Conservation (phyloP, 257 asterid species). For the Plectranthus barbatus region DNA sequence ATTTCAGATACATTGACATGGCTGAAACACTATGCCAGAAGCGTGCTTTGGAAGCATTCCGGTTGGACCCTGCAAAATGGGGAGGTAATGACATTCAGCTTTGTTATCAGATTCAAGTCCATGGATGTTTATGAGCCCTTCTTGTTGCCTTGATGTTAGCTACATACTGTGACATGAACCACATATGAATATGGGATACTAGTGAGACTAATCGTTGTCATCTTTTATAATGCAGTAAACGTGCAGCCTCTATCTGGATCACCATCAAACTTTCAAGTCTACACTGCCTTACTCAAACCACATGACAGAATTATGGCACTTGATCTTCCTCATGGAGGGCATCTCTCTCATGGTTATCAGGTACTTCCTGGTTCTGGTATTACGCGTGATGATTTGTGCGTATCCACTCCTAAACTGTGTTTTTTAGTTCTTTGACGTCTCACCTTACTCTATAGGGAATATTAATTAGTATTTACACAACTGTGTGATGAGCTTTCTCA, state of each 20-base stretch:
- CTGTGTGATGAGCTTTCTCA: neutral
- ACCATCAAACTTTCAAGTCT: conserved; percentile 77
- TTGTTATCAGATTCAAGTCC: neutral
- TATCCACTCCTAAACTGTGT: neutral
- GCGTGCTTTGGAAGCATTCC: conserved; percentile 77
- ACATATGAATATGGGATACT: neutral
- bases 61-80: conserved; percentile 90
- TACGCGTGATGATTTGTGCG: neutral
- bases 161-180: neutral
- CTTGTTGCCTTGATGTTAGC: neutral
- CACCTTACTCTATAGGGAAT: neutral
- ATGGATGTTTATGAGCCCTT: neutral
- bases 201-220: neutral
- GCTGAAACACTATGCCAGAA: conserved; percentile 85
- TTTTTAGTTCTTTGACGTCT: neutral
- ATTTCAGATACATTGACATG: conserved; percentile 76
- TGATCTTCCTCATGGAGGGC: conserved; percentile 96
- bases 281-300: conserved; percentile 82
- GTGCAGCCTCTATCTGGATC: conserved; percentile 91
- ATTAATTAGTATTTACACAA: neutral
- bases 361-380: conserved; percentile 21
- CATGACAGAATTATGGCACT: conserved; percentile 93
- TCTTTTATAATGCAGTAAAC: conserved; percentile 47
- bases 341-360: conserved; percentile 94
- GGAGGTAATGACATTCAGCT: conserved; percentile 50